phyloP scores from a whole-genome alignment of 257 asterid species.

The Primulina tabacum region DNA sequence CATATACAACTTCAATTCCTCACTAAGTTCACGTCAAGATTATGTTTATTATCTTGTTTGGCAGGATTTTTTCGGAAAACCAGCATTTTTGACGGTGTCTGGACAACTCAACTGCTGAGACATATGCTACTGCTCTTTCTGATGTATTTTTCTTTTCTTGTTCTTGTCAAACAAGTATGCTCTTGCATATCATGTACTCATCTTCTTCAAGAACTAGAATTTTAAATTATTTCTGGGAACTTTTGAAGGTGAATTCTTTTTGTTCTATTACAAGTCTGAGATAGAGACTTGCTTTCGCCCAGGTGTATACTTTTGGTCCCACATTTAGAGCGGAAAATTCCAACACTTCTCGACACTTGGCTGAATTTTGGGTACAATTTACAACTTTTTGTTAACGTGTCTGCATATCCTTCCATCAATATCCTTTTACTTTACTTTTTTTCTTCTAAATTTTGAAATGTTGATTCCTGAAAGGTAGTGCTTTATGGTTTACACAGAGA shows the following conservation, averaged over 20 bases:
- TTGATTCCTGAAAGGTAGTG: constrained; percentile 8
- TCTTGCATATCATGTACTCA: neutral
- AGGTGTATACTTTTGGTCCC: constrained; percentile 99
- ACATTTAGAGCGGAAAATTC: constrained; percentile 99
- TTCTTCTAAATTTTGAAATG: neutral
- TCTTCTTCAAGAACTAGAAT: neutral
- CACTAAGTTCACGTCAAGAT: neutral
- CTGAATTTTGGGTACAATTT: constrained; percentile 86
- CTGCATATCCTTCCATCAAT: constrained; percentile 2
- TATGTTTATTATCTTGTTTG: constrained; percentile 22
- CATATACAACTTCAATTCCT: no score
- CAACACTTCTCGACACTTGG: constrained; percentile 90
- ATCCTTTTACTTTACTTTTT: constrained; percentile 16
- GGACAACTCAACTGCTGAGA: constrained; percentile 98
- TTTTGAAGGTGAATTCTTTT: constrained; percentile 13
- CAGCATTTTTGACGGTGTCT: constrained; percentile 92
- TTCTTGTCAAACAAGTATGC: constrained; percentile 15
- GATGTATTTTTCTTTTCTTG: constrained; percentile 53
- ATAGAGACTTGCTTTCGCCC: constrained; percentile 27
- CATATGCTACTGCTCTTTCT: constrained; percentile 93
- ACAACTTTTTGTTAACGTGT: neutral
- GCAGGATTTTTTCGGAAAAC: constrained; percentile 97
- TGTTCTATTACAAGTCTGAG: constrained; percentile 19
- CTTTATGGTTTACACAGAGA: constrained; percentile 15
- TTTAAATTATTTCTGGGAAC: constrained; percentile 18